phyloP scores from a whole-genome alignment of 1,284 basidiomycete species.

The Coniferiporia sulphurascens region DNA sequence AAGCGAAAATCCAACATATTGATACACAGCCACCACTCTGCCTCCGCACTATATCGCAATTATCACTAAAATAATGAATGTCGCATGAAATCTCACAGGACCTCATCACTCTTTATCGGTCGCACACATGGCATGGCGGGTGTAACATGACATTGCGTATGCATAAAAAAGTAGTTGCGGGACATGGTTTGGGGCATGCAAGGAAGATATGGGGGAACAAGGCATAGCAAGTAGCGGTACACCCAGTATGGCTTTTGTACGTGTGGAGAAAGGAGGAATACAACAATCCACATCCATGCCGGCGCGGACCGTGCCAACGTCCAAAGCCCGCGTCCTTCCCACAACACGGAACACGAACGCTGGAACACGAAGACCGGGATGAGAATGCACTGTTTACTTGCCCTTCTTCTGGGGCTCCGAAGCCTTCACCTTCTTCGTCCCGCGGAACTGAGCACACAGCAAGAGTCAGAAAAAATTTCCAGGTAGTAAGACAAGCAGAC shows the following conservation, averaged over 20 bases:
- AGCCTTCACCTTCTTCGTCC: conserved; percentile 91
- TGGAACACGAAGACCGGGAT: neutral
- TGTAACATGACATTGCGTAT: conserved; percentile 20
- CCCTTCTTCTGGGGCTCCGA: conserved; percentile 84
- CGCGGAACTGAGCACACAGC: conserved; percentile 58
- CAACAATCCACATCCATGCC: conserved; percentile 9
- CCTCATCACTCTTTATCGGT: neutral
- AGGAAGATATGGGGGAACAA: neutral
- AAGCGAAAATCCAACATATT: neutral
- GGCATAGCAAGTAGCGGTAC: conserved; percentile 17
- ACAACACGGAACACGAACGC: neutral
- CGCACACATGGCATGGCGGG: neutral
- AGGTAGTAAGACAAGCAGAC: conserved; percentile 18
- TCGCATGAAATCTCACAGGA: no score
- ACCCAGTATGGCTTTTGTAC: conserved; percentile 20
- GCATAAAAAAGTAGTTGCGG: conserved; percentile 8
- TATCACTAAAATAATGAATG: no score
- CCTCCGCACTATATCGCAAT: neutral
- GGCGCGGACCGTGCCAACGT: neutral
- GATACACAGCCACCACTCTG: neutral
- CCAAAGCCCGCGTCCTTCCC: neutral
- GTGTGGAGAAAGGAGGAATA: conserved; percentile 9
- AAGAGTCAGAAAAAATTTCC: conserved; percentile 3
- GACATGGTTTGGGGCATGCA: conserved; percentile 8
- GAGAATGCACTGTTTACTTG: conserved; percentile 47